phyloP scores from a whole-genome alignment of 1,284 basidiomycete species.

The Melanopsichium pennsylvanicum region DNA sequence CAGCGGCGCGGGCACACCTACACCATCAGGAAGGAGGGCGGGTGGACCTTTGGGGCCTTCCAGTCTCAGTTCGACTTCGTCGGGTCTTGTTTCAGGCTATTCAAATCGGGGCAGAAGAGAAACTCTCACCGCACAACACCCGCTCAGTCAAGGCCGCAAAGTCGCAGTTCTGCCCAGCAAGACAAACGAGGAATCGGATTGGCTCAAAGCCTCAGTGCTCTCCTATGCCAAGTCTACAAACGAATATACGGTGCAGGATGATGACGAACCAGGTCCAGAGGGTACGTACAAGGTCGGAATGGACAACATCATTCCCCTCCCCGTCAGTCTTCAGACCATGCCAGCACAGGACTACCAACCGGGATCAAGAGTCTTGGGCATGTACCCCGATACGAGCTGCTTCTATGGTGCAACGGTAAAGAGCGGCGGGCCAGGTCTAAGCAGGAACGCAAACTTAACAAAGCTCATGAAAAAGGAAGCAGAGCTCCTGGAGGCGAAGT shows the following conservation, averaged over 20 bases:
- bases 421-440: conserved; percentile 58
- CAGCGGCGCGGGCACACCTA: conserved; percentile 14
- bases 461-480: conserved; percentile 47
- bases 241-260: conserved; percentile 44
- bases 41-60: conserved; percentile 19
- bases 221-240: conserved; percentile 35
- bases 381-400: conserved; percentile 65
- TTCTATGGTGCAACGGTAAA: conserved; percentile 64
- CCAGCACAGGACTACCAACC: conserved; percentile 54
- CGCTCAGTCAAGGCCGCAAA: conserved; percentile 29
- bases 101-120: conserved; percentile 23
- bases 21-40: conserved; percentile 21
- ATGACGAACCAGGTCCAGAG: conserved; percentile 44
- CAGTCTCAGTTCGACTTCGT: conserved; percentile 7
- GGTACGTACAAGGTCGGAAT: conserved; percentile 46
- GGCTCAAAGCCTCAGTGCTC: conserved; percentile 43
- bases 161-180: conserved; percentile 38
- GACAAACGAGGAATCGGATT: conserved; percentile 40
- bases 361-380: conserved; percentile 59
- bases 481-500: conserved; percentile 58
- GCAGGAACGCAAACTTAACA: conserved; percentile 23
- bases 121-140: conserved; percentile 37
- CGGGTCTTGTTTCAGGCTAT: no score
- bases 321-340: conserved; percentile 52
- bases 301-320: conserved; percentile 59